Base-by-base conservation (phyloP, 352 stramenopile genomes). In the Pythium grandisporangium region DNA sequence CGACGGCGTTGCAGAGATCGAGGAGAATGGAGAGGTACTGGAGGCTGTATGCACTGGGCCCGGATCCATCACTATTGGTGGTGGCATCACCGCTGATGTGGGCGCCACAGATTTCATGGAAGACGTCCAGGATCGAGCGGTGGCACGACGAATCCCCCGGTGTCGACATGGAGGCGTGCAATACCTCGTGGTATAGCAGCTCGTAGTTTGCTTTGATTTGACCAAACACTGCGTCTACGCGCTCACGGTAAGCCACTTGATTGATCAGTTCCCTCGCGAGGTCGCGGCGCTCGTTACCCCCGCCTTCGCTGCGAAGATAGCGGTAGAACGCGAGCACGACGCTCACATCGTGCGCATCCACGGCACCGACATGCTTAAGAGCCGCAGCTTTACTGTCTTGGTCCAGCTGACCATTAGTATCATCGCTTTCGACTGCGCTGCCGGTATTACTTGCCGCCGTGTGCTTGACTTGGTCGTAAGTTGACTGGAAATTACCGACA, bases 401-500 rank as follows among this genome's bases (percentile, higher is more conserved):
- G 16, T n/a, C 51, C 6, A 5, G 29, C 16, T 17, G 24, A 5
- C 64, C 63, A 5, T 55, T 54, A 12, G 45, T 48, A 2, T 51
- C 45, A 19, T 42, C 57, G 24, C 30, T 46, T 24, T 39, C 45
- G 10, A 25, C 13, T n/a, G 41, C 36, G 14, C 34, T 32, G 13
- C 30, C 26, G 16, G 19, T 6, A 21, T 19, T 24, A 22, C 41
- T 56, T 2, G 48, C 39, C 13, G n/a, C n/a, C n/a, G n/a, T n/a
- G n/a, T n/a, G n/a, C n/a, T n/a, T n/a, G n/a, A 34, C 40, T 26
- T 70, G 61, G 51, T 93, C 79, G 42, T 82, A 83, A 13, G 68
- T 86, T 12, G 72, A 86, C 52, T 89, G 72, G 40, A 87, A 93
- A 44, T 93, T 87, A 29, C 74, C 79, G 14, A 90, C 74, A 34